A percentile compares a stretch with the other conserved stretches of the same genome.
Evolutionary conservation across 352 stramenopile species (phyloP).

Genomic region (Thalassiosira oceanica): DNA sequence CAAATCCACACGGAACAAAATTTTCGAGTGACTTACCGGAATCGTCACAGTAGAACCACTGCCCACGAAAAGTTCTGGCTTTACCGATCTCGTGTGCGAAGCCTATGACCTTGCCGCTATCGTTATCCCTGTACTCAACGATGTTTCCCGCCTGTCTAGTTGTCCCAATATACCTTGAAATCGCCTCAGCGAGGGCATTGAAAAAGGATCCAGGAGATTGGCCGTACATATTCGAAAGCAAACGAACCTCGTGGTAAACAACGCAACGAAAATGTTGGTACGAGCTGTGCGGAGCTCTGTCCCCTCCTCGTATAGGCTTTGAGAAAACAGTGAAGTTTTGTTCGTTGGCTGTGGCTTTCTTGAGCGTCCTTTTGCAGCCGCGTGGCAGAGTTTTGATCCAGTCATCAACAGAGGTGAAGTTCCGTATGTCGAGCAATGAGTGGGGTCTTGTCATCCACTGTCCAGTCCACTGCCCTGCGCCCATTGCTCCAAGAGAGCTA

Average conservation of each 20-base stretch:
- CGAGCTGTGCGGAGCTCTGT: constrained; percentile 62
- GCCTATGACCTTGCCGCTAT: constrained; percentile 55
- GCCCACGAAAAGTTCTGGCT: constrained; percentile 53
- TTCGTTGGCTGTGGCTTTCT: constrained; percentile 36
- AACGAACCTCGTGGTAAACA: constrained; percentile 65
- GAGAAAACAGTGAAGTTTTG: constrained; percentile 68
- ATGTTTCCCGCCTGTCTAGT: constrained; percentile 69
- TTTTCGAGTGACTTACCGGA: too few relatives aligned
- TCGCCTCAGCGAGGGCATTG: constrained; percentile 56
- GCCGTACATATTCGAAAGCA: constrained; percentile 48
- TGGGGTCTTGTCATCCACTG: constrained; percentile 68
- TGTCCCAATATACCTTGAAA: constrained; percentile 65
- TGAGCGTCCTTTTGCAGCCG: constrained; percentile 58
- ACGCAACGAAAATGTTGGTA: constrained; percentile 73
- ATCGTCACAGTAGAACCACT: constrained; percentile 79
- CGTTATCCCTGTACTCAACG: constrained; percentile 60
- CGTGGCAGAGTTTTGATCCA: constrained; percentile 61
- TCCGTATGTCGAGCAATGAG: constrained; percentile 57
- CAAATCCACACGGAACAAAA: too few relatives aligned
- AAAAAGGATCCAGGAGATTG: constrained; percentile 48
- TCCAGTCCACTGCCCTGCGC: constrained; percentile 67
- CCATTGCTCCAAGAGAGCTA: constrained; percentile 66
- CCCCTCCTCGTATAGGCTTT: constrained; percentile 52
- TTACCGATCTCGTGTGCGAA: constrained; percentile 75
- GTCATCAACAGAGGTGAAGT: constrained; percentile 61